Conservation (phyloP, 495 filamentous ascomycete species). For the Penicillium waksmanii region DNA sequence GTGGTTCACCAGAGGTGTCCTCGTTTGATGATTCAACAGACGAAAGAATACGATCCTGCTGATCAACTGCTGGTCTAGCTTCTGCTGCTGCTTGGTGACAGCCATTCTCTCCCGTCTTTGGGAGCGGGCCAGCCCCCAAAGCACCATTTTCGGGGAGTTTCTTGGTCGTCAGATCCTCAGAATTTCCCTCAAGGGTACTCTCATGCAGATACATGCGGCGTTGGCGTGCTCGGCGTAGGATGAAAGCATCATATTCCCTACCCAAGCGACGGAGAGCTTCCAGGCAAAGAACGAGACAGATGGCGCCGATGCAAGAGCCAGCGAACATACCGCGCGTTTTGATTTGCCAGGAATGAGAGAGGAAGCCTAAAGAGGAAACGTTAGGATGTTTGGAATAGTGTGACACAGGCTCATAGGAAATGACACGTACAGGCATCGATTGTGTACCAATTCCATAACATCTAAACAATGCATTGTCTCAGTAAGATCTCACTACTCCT, state of each 20-base stretch:
- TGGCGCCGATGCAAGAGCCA: slow-evolving; percentile 70
- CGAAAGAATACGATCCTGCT: not conserved
- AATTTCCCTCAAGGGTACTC: not conserved
- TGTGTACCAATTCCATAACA: slow-evolving; percentile 81
- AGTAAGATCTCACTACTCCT: not conserved
- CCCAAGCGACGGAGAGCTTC: slow-evolving; percentile 64
- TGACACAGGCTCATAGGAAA: not conserved
- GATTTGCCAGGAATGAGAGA: slow-evolving; percentile 67
- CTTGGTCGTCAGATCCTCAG: not conserved
- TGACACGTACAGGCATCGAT: slow-evolving; percentile 59
- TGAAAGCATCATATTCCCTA: slow-evolving; percentile 63
- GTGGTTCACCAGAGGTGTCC: not conserved
- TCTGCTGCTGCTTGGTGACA: not conserved
- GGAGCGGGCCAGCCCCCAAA: not conserved
- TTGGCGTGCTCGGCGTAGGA: slow-evolving; percentile 47
- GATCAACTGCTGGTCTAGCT: not conserved
- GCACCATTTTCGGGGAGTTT: not conserved
- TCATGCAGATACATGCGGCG: slow-evolving; percentile 19
- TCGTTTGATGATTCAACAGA: not conserved
- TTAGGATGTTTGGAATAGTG: not conserved
- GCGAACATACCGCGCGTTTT: slow-evolving; percentile 64
- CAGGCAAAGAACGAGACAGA: slow-evolving; percentile 63
- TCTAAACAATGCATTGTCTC: slow-evolving; percentile 43
- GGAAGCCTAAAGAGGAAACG: slow-evolving; percentile 51
- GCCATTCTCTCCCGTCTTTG: not conserved